Evolutionary conservation across 257 asterid genomes (phyloP).

Genomic region (Striga asiatica): DNA sequence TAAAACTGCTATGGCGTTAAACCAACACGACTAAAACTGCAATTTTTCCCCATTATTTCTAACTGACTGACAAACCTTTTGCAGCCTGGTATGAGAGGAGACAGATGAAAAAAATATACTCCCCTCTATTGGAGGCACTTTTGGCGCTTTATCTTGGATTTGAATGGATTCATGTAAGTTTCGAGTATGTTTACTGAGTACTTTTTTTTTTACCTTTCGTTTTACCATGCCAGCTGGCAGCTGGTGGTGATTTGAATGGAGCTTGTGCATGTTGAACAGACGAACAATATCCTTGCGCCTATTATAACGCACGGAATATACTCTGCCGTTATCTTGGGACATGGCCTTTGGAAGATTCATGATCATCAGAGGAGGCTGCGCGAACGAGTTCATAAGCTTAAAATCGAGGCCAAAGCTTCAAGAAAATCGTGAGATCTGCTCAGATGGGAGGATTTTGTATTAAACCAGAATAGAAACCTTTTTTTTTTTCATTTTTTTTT

Average conservation of each 20-base stretch:
- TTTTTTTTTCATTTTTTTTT: too few relatives aligned
- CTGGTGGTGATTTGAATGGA: background rate
- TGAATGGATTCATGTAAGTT: slow-evolving; percentile 86
- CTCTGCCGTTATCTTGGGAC: slow-evolving; percentile 78
- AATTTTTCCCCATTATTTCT: background rate
- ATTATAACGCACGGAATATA: slow-evolving; percentile 85
- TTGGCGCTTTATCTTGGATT: slow-evolving; percentile 90
- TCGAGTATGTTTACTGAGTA: background rate
- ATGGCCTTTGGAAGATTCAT: slow-evolving; percentile 87
- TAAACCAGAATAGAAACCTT: too few relatives aligned
- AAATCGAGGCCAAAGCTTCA: slow-evolving; percentile 32
- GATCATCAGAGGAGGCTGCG: slow-evolving; percentile 68
- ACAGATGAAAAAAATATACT: slow-evolving; percentile 91
- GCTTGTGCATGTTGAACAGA: slow-evolving; percentile 31
- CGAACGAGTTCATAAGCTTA: slow-evolving; percentile 67
- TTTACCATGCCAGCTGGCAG: too few relatives aligned
- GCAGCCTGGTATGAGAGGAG: slow-evolving; percentile 94
- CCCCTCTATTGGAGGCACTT: slow-evolving; percentile 73
- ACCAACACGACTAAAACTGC: too few relatives aligned
- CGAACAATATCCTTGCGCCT: slow-evolving; percentile 78
- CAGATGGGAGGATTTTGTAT: background rate
- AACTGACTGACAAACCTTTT: slow-evolving; percentile 3
- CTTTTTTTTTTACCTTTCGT: background rate
- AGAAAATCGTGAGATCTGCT: slow-evolving; percentile 17
- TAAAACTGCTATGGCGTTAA: too few relatives aligned